Evolutionary conservation across 176 grass and related monocot species (phyloP).

Genomic region (Pontederia crassipes): DNA sequence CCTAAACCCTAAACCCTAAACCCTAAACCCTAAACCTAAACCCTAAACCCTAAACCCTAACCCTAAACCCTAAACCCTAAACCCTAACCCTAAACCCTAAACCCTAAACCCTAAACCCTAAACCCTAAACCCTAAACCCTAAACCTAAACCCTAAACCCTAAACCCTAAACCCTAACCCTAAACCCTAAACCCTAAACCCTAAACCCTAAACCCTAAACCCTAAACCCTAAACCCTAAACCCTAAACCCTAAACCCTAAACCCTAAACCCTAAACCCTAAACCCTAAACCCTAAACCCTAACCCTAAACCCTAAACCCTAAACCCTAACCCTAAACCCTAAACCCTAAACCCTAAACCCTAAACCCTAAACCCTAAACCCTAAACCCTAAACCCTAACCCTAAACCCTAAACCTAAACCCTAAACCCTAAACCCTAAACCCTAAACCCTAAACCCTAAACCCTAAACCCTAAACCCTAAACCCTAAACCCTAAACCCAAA

Average conservation of each 20-base stretch:
- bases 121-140: conserved; percentile 3
- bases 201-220: conserved; percentile 8
- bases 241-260: conserved; percentile 21
- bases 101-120: conserved; percentile 9
- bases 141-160: conserved; percentile 16
- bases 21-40: conserved; percentile 1
- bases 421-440: conserved; percentile 25
- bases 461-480: too few relatives aligned
- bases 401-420: conserved; percentile 7
- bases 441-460: conserved; percentile 16
- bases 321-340: conserved; percentile 17
- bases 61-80: conserved; percentile 19
- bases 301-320: conserved; percentile 14
- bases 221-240: conserved; percentile 18
- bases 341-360: conserved; percentile 16
- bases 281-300: conserved; percentile 24
- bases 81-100: conserved; percentile 27
- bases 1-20: conserved; percentile 10
- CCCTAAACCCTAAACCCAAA: too few relatives aligned
- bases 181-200: conserved; percentile 17
- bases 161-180: conserved; percentile 14
- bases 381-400: conserved; percentile 11
- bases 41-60: conserved; percentile 18
- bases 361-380: conserved; percentile 13
- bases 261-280: conserved; percentile 19